These are phyloP conservation scores for Myxozyma vanderwaltii DNA, from an alignment of 805 yeast species.

Conservation along the genomic window DNA sequence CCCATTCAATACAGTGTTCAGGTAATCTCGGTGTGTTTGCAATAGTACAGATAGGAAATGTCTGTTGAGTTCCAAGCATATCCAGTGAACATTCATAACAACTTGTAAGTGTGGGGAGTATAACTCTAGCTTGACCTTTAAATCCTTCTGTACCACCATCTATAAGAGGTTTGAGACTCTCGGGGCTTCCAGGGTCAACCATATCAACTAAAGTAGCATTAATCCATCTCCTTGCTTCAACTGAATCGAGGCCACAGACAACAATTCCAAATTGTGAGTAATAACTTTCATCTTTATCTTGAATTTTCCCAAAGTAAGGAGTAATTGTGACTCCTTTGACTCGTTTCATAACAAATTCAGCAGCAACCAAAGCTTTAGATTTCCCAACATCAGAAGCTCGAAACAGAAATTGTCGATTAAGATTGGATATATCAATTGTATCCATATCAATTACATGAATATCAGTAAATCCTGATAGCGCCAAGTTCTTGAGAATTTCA, in stretches of 20 bases:
- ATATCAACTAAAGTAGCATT: slow-evolving; percentile 67
- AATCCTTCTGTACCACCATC: slow-evolving; percentile 96
- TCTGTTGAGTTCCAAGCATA: slow-evolving; percentile 58
- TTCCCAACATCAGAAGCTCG: slow-evolving; percentile 60
- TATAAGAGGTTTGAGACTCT: slow-evolving; percentile 62
- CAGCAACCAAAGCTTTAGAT: slow-evolving; percentile 68
- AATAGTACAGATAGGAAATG: slow-evolving; percentile 89
- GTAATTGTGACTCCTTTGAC: slow-evolving; percentile 42
- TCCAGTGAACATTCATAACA: slow-evolving; percentile 92
- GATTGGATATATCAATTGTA: slow-evolving; percentile 72
- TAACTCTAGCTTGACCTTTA: slow-evolving; percentile 85
- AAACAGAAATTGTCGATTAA: slow-evolving; percentile 76
- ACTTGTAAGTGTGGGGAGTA: slow-evolving; percentile 79
- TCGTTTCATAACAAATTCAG: slow-evolving; percentile 54
- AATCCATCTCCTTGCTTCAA: slow-evolving; percentile 90
- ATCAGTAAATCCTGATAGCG: slow-evolving; percentile 64
- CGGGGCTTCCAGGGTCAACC: slow-evolving; percentile 55
- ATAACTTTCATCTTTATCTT: slow-evolving; percentile 61
- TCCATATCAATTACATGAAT: slow-evolving; percentile 81
- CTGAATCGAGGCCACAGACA: slow-evolving; percentile 84
- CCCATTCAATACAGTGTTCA: slow-evolving; percentile 94
- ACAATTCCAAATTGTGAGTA: slow-evolving; percentile 70
- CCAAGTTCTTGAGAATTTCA: slow-evolving; percentile 72
- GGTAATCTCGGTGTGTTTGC: slow-evolving; percentile 93
- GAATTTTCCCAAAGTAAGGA: slow-evolving; percentile 60